phyloP scores from a whole-genome alignment of 2,329 filamentous ascomycete genomes.

The Sclerotinia trifoliorum region DNA sequence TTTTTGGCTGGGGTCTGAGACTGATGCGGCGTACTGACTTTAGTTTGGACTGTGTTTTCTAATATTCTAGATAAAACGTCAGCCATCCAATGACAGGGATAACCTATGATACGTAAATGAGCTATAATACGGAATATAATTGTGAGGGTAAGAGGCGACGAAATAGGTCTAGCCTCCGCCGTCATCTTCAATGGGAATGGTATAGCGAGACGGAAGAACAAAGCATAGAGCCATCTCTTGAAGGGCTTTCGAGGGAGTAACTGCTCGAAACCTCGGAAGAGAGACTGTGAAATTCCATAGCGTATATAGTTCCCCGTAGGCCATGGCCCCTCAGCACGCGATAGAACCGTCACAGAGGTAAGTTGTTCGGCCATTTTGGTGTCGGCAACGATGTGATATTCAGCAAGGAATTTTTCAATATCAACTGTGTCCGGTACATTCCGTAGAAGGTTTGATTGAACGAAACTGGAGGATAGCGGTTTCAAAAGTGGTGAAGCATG shows the following conservation, averaged over 20 bases:
- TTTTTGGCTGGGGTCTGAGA: neutral
- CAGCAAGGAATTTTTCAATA: conserved; percentile 21
- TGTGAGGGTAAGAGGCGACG: conserved; percentile 20
- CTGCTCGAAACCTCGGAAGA: neutral
- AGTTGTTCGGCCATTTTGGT: conserved; percentile 20
- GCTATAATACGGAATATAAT: conserved; percentile 25
- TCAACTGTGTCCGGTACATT: conserved; percentile 17
- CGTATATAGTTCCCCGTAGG: neutral
- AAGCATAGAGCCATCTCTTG: conserved; percentile 25
- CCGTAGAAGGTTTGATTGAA: conserved; percentile 24
- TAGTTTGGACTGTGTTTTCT: conserved; percentile 24
- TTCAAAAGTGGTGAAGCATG: conserved; percentile 24
- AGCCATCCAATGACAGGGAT: conserved; percentile 30
- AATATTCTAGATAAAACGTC: conserved; percentile 26
- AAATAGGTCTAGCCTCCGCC: neutral
- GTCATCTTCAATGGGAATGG: conserved; percentile 18
- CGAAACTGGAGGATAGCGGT: neutral
- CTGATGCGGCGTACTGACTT: conserved; percentile 9
- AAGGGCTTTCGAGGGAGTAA: conserved; percentile 22
- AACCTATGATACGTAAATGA: conserved; percentile 24
- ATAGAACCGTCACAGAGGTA: conserved; percentile 1
- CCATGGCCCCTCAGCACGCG: neutral
- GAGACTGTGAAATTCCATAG: neutral
- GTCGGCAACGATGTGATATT: conserved; percentile 25
- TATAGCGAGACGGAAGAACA: conserved; percentile 25